Percentiles rank a stretch among this genome's conserved stretches.
These are phyloP conservation scores for Caloboletus firmus DNA, from an alignment of 1,284 basidiomycete genomes.

Conservation along the genomic window DNA sequence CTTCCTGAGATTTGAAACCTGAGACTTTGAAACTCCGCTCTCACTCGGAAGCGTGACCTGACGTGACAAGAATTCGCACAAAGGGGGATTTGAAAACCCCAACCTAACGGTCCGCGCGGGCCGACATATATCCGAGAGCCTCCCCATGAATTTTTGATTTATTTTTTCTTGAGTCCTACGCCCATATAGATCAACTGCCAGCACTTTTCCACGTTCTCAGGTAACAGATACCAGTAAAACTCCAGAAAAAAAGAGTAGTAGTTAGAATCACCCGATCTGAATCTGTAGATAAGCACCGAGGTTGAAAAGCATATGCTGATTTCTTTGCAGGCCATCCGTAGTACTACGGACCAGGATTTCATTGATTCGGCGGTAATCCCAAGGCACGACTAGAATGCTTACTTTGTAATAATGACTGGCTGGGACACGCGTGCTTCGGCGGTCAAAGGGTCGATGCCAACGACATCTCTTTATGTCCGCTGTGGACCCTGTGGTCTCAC, in stretches of 20 bases:
- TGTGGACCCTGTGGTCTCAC: slow-evolving; percentile 12
- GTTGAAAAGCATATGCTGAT: neutral
- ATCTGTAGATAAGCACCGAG: neutral
- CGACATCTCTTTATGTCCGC: slow-evolving; percentile 9
- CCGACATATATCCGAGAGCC: neutral
- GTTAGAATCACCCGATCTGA: neutral
- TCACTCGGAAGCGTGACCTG: neutral
- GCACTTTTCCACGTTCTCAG: too few species aligned
- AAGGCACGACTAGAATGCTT: neutral
- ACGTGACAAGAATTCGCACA: neutral
- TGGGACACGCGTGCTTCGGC: neutral
- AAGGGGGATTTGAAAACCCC: neutral
- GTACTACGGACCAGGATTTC: neutral
- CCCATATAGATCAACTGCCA: too few species aligned
- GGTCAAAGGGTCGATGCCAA: neutral
- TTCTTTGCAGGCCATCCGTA: neutral
- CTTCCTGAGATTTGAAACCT: neutral
- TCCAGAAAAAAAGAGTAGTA: too few species aligned
- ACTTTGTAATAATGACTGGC: slow-evolving; percentile 5
- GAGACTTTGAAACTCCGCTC: neutral
- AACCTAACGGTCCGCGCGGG: neutral
- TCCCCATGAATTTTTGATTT: too few species aligned
- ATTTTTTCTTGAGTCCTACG: neutral
- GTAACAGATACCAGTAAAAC: too few species aligned
- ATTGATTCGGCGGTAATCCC: neutral